Evolutionary conservation across 129 eudicot species (phyloP), one percentile per base, ranked within the genome.

Genomic region (Arctium minus): DNA sequence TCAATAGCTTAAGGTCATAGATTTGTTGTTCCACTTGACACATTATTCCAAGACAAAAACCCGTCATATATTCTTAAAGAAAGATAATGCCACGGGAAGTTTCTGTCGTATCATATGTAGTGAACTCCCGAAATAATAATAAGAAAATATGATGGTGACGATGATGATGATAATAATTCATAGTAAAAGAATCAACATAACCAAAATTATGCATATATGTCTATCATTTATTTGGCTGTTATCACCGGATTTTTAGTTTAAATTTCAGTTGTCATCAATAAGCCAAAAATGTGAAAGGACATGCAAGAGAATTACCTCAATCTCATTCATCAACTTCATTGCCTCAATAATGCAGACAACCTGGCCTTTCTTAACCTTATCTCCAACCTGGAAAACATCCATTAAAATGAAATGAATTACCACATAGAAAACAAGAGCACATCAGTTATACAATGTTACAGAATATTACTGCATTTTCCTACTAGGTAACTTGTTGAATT

Each of bases 311-410:
- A 60, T 80, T 86, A 93, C 97, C 88, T 93, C 95, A 77, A 93
- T 93, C 50, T 93, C 97, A 69, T 93, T 93, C 97, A 93, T 93
- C 91, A 93, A 86, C 80, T 93, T 93, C 97, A 93, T 93, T 78
- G 97, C 97, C 85, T 93, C 97, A 64, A 93, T 83, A 70, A 93
- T 93, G 91, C 97, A 93, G 8, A 93, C 18, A 67, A 89, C 95
- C 84, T 93, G 97, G 50, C 97, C 97, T 76, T 91, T 93, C 77
- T 87, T 82, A 50, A 93, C 93, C 89, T 89, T 89, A 86, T 93
- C 97, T 86, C 97, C 97, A 8, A 93, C 95, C 97, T 93, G 65
- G 8, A 82, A 76, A 42, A 86, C 68, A 15, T n/a, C 29, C 68
- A 60, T 60, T 60, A 60, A 60, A 60, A 50, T 11, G 62, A 13